These are phyloP conservation scores for Tillandsia leiboldiana DNA, from an alignment of 176 grass and related monocot species.

Conservation along the genomic window DNA sequence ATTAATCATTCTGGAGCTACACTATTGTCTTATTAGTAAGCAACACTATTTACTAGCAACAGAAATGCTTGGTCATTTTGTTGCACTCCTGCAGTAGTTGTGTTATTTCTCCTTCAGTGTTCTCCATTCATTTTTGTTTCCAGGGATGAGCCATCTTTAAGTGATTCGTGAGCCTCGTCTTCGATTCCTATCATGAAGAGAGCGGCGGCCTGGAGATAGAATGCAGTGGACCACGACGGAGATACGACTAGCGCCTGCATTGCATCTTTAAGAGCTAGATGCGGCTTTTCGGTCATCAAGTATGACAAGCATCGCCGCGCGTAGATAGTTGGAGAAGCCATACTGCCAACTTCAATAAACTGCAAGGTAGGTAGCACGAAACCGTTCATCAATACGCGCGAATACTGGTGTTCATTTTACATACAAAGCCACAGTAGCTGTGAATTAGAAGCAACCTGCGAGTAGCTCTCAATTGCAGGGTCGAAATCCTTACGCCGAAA, in stretches of 20 bases:
- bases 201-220: constrained; percentile 82
- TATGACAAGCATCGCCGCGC: constrained; percentile 79
- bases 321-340: constrained; percentile 93
- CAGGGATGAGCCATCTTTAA: constrained; percentile 66
- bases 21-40: neutral
- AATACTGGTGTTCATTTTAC: no score
- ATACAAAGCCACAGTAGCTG: constrained; percentile 1
- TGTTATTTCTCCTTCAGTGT: constrained; percentile 26
- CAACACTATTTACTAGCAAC: neutral
- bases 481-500: constrained; percentile 95
- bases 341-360: constrained; percentile 96
- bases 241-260: constrained; percentile 87
- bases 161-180: constrained; percentile 76
- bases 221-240: constrained; percentile 76
- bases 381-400: no score
- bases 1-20: neutral
- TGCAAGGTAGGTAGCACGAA: constrained; percentile 23
- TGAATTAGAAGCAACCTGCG: constrained; percentile 45
- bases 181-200: constrained; percentile 71
- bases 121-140: constrained; percentile 46
- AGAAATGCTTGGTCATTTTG: constrained; percentile 11
- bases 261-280: constrained; percentile 76
- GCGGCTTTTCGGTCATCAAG: constrained; percentile 71
- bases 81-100: no score
- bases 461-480: constrained; percentile 80